A percentile compares a stretch with the other conserved stretches of the same genome.
Conservation (phyloP, 1,139 yeast genomes). For the Eremothecium coryli region DNA sequence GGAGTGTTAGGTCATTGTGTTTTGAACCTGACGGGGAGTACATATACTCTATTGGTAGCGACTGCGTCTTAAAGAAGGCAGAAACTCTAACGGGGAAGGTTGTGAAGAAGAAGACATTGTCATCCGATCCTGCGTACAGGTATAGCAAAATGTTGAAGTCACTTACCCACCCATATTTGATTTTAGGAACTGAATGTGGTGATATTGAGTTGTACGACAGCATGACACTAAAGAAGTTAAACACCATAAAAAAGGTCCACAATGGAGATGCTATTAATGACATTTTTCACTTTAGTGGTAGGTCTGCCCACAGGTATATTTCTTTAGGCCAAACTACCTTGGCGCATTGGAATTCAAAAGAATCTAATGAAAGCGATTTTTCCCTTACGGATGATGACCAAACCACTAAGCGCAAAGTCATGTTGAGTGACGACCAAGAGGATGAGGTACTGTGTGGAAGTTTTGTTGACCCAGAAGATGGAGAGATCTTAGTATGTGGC, state of each 20-base stretch:
- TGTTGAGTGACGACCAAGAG: conserved; percentile 77
- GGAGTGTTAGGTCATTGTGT: conserved; percentile 67
- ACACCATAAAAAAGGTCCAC: conserved; percentile 46
- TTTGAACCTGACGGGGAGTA: conserved; percentile 47
- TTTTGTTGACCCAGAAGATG: conserved; percentile 54
- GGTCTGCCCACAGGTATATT: conserved; percentile 72
- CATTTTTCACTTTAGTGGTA: conserved; percentile 55
- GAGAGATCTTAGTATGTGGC: conserved; percentile 64
- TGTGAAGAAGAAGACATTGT: conserved; percentile 39
- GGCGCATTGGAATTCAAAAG: conserved; percentile 69
- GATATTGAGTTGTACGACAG: conserved; percentile 55
- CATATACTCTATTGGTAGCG: conserved; percentile 69
- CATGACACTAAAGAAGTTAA: conserved; percentile 35
- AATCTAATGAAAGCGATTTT: conserved; percentile 28
- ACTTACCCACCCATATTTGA: conserved; percentile 52
- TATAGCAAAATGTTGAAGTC: conserved; percentile 59
- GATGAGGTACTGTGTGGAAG: conserved; percentile 79
- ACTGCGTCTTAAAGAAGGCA: conserved; percentile 70
- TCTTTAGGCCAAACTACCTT: conserved; percentile 79
- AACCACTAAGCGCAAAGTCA: conserved; percentile 36
- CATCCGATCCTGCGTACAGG: conserved; percentile 31
- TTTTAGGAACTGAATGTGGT: conserved; percentile 78
- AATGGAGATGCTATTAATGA: conserved; percentile 64
- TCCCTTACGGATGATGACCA: conserved; percentile 17
- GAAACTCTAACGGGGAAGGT: conserved; percentile 69